Percentiles rank a stretch among this genome's conserved stretches.
Evolutionary conservation across 495 filamentous ascomycete genomes (phyloP).

Genomic region (Lentithecium fluviatile): DNA sequence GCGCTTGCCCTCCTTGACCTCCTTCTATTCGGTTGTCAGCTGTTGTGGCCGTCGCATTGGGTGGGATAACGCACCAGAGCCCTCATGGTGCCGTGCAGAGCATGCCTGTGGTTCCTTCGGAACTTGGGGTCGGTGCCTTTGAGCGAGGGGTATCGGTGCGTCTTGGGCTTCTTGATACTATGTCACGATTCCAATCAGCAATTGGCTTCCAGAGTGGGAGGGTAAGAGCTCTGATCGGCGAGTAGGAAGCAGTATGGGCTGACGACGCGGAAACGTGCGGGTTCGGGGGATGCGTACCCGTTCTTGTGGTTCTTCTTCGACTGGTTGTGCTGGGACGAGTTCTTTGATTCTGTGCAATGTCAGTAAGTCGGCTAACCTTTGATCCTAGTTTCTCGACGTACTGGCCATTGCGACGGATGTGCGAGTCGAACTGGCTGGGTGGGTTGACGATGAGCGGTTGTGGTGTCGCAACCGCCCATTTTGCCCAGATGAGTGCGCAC

Average conservation of each 20-base stretch:
- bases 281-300: constrained; percentile 63
- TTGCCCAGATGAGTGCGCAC: no score
- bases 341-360: constrained; percentile 81
- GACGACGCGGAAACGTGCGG: constrained; percentile 2
- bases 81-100: constrained; percentile 96
- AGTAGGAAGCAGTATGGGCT: no score
- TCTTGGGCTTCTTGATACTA: constrained; percentile 99
- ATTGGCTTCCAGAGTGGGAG: not conserved
- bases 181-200: not conserved
- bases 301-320: constrained; percentile 95
- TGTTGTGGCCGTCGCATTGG: not conserved
- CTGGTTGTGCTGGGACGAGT: constrained; percentile 98
- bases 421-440: constrained; percentile 13
- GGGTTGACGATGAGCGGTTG: constrained; percentile 15
- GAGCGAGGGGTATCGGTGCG: constrained; percentile 95
- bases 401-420: constrained; percentile 52
- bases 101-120: constrained; percentile 98
- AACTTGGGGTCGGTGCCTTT: constrained; percentile 99
- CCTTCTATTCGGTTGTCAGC: constrained; percentile 67
- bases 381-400: constrained; percentile 32
- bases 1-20: constrained; percentile 91
- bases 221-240: no score
- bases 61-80: constrained; percentile 77
- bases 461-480: constrained; percentile 1
- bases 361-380: not conserved